Evolutionary conservation across 1,284 basidiomycete genomes (phyloP).

Genomic region (Violaceomyces palustris): DNA sequence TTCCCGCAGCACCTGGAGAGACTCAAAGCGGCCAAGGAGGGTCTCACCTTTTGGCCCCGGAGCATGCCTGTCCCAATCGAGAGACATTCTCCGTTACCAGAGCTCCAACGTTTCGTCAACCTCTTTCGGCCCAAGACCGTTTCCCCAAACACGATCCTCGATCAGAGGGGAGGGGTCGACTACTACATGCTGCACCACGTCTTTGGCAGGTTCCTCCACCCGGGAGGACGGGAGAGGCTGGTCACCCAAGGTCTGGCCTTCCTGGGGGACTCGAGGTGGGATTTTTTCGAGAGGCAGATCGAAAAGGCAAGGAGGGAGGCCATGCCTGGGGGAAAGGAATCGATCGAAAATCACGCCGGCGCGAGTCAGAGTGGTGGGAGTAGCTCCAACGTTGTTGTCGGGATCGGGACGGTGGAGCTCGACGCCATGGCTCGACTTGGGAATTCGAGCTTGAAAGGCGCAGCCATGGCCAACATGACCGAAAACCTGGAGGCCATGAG

Average conservation of each 20-base stretch:
- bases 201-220: constrained; percentile 15
- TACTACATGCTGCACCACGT: constrained; percentile 28
- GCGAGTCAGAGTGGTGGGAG: background rate
- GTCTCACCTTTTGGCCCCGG: constrained; percentile 22
- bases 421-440: constrained; percentile 9
- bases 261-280: constrained; percentile 20
- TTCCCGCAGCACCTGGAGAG: constrained; percentile 56
- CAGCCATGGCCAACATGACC: constrained; percentile 31
- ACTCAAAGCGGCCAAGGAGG: constrained; percentile 47
- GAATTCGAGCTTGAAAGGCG: constrained; percentile 18
- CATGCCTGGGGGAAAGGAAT: constrained; percentile 1
- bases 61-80: constrained; percentile 60
- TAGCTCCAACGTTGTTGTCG: constrained; percentile 1
- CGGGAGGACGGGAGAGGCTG: constrained; percentile 3
- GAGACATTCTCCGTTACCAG: constrained; percentile 77
- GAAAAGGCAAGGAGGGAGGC: constrained; percentile 11
- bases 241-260: constrained; percentile 15
- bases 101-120: constrained; percentile 70
- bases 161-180: constrained; percentile 19
- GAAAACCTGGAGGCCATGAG: constrained; percentile 23
- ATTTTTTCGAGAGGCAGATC: constrained; percentile 22
- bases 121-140: constrained; percentile 59
- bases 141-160: constrained; percentile 25
- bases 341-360: constrained; percentile 8
- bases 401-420: constrained; percentile 5